Conservation (phyloP, 352 stramenopile species). For the Globisporangium paddicum region DNA sequence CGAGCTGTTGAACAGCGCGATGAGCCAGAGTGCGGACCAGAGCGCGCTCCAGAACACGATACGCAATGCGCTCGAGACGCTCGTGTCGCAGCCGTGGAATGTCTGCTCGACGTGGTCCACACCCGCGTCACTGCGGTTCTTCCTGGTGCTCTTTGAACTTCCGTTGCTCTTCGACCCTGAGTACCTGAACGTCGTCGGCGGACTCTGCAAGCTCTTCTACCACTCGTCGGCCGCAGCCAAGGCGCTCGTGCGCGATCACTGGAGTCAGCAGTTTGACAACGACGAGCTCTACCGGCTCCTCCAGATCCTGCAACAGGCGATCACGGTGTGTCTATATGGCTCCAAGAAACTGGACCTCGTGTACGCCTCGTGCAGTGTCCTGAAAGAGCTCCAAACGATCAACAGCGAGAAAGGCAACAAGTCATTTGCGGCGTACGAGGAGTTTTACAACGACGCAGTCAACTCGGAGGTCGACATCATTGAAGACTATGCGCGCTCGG, state of each 20-base stretch:
- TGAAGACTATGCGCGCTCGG: conserved; percentile 66
- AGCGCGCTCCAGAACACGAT: conserved; percentile 67
- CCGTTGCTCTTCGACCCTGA: conserved; percentile 73
- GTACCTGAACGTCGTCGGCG: conserved; percentile 66
- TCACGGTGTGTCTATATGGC: conserved; percentile 72
- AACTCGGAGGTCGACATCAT: conserved; percentile 82
- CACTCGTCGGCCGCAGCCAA: conserved; percentile 50
- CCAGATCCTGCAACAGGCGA: conserved; percentile 69
- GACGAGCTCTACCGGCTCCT: conserved; percentile 65
- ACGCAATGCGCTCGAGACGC: conserved; percentile 56
- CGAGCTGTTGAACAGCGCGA: conserved; percentile 31
- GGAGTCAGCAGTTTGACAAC: conserved; percentile 41
- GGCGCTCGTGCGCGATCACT: conserved; percentile 43
- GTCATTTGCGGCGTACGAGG: conserved; percentile 55
- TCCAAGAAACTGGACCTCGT: conserved; percentile 71
- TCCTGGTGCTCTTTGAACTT: conserved; percentile 72
- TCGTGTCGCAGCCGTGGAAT: conserved; percentile 74
- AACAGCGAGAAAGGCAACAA: conserved; percentile 38
- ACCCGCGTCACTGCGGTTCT: conserved; percentile 42
- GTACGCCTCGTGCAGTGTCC: conserved; percentile 59
- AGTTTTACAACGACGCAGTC: conserved; percentile 82
- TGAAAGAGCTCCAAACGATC: conserved; percentile 64
- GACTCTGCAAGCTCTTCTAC: conserved; percentile 66
- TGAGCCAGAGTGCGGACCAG: conserved; percentile 26
- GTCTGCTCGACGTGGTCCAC: conserved; percentile 64